phyloP scores from a whole-genome alignment of 2,329 filamentous ascomycete species.

The Eurotiales sp. region DNA sequence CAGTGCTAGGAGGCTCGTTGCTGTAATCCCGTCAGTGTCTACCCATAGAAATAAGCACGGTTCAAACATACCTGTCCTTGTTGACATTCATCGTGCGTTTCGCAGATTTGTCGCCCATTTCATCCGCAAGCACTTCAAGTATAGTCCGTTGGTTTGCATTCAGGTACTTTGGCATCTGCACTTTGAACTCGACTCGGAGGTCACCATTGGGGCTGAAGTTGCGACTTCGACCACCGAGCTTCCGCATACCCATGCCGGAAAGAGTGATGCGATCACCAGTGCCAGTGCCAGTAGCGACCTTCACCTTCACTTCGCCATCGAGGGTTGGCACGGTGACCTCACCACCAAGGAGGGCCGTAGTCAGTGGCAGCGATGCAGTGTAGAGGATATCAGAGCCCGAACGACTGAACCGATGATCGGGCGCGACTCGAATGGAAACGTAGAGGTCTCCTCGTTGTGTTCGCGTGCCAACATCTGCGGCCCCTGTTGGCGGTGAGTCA shows the following conservation, averaged over 20 bases:
- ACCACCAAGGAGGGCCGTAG: slow-evolving; percentile 86
- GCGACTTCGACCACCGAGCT: slow-evolving; percentile 62
- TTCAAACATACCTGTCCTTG: slow-evolving; percentile 53
- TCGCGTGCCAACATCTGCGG: slow-evolving; percentile 59
- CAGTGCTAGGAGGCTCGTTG: slow-evolving; percentile 10
- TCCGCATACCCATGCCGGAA: slow-evolving; percentile 89
- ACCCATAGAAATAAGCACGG: not conserved
- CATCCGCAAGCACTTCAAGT: slow-evolving; percentile 91
- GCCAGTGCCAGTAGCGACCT: slow-evolving; percentile 83
- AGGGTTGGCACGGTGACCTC: slow-evolving; percentile 87
- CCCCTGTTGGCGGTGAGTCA: slow-evolving; percentile 76
- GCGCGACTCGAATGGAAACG: slow-evolving; percentile 82
- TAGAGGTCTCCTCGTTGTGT: slow-evolving; percentile 83
- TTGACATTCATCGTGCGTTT: slow-evolving; percentile 85
- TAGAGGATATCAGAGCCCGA: slow-evolving; percentile 87
- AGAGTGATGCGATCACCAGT: slow-evolving; percentile 91
- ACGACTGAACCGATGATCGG: slow-evolving; percentile 84
- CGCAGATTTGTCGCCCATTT: slow-evolving; percentile 88
- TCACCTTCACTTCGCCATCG: slow-evolving; percentile 84
- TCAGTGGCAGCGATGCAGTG: slow-evolving; percentile 85
- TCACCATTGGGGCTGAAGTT: slow-evolving; percentile 64
- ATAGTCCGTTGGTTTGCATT: slow-evolving; percentile 88
- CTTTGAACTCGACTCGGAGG: slow-evolving; percentile 88
- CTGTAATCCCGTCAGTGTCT: slow-evolving; percentile 1
- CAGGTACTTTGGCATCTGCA: slow-evolving; percentile 92